Base-by-base conservation (phyloP, 2,329 filamentous ascomycete species). In the Neofusicoccum laricinum region DNA sequence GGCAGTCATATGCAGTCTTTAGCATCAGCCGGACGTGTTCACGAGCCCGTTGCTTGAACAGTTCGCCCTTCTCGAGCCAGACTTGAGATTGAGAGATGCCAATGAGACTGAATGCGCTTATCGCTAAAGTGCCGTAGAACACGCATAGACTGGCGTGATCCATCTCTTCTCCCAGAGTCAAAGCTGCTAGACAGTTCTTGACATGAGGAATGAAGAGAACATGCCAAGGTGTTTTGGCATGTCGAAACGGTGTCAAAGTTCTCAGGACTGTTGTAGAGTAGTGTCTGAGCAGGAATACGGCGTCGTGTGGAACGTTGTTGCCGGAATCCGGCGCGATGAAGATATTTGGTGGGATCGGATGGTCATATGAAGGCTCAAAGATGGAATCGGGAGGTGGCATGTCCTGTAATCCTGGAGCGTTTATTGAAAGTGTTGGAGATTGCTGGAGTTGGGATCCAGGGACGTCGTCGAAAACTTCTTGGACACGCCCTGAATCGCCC, bases 211-310 rank as follows among this genome's bases (percentile, higher is more conserved):
- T 21, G 43, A 46, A 46, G 10, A 46, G 43, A 5, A 17, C 19
- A 17, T 46, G 43, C 43, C 43, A 46, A 17, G 19, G 43, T 15
- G n/a, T 46, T 46, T 21, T 46, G 1, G 10, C n/a, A 10, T 17
- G 19, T 17, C 43, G 43, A 2, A 11, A 21, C 12, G 43, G 43
- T 11, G 43, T 17, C 43, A 46, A 17, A 3, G n/a, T 11, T 38
- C 36, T 38, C 10, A 38, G 36, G 36, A 38, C 36, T 8, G 71
- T 73, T 1, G 73, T 74, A 2, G 70, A 70, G 65, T 79, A 80
- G 62, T 79, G 74, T 25, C 75, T 75, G 25, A 80, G 70, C 0
- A 80, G 70, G 49, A 75, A 73, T 8, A 76, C 68, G 1, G 76
- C 75, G 66, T 79, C 75, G 19, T 71, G 66, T 69, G 72, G 67